Conservation (phyloP, 2,329 filamentous ascomycete species). For the Arthrinium phaeospermum region DNA sequence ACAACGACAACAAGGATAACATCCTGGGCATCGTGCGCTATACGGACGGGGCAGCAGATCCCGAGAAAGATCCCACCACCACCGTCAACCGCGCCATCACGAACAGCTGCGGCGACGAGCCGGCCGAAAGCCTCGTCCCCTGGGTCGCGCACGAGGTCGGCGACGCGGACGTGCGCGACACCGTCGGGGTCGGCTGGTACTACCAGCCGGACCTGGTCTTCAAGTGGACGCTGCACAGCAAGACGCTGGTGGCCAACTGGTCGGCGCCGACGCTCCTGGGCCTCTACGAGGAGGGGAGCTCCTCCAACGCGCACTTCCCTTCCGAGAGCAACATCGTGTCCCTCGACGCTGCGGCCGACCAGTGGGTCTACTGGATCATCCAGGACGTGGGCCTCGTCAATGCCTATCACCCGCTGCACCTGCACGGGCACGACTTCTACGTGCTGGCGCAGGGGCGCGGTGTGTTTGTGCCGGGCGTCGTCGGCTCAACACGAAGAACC, state of each 20-base stretch:
- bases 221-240: constrained; percentile 52
- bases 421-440: constrained; percentile 47
- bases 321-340: constrained; percentile 29
- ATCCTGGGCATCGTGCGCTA: neutral
- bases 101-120: constrained; percentile 41
- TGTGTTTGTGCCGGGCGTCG: neutral
- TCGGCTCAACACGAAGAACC: constrained; percentile 45
- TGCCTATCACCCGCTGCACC: constrained; percentile 43
- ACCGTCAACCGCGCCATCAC: constrained; percentile 12
- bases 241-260: constrained; percentile 50
- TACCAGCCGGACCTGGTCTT: constrained; percentile 38
- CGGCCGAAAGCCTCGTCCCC: constrained; percentile 35
- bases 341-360: constrained; percentile 25
- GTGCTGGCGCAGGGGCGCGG: constrained; percentile 35
- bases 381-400: constrained; percentile 15
- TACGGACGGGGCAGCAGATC: neutral
- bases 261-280: constrained; percentile 39
- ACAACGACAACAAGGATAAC: constrained; percentile 43
- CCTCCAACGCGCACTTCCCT: neutral
- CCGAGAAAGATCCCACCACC: constrained; percentile 14
- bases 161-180: constrained; percentile 6
- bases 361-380: constrained; percentile 38
- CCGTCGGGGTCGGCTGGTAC: constrained; percentile 29
- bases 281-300: constrained; percentile 28
- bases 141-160: constrained; percentile 37